Conservation (phyloP, 148 eudicot species). For the Tetragonia tetragonoides region DNA sequence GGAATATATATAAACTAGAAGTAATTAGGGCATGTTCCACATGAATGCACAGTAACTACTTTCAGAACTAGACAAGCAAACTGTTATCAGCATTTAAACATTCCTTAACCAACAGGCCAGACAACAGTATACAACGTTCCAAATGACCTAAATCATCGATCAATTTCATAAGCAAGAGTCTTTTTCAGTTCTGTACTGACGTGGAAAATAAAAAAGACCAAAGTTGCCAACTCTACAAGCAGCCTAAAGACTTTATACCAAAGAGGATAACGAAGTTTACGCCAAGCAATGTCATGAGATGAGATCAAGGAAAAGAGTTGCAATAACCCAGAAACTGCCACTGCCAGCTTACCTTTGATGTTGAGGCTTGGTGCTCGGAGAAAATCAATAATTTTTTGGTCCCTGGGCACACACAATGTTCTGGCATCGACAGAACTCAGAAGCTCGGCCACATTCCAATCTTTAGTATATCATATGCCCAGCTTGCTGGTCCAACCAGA, state of each 20-base stretch:
- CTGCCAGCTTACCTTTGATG: conserved; percentile 32
- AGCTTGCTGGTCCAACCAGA: conserved; percentile 18
- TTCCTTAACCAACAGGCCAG: not conserved
- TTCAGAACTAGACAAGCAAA: not conserved
- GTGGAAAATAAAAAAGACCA: not conserved
- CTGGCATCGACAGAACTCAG: conserved; percentile 29
- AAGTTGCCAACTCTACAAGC: conserved; percentile 11
- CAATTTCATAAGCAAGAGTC: not conserved
- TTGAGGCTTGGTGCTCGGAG: conserved; percentile 4
- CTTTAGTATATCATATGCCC: not conserved
- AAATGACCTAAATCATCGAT: not conserved
- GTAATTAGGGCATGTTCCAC: conserved; percentile 20
- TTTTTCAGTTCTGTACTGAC: not conserved
- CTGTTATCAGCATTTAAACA: not conserved
- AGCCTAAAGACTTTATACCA: conserved; percentile 10
- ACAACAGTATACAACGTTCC: not conserved
- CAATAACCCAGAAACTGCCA: conserved; percentile 9
- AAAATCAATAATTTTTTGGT: conserved; percentile 4
- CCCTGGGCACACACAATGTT: conserved; percentile 26
- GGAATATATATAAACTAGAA: not conserved
- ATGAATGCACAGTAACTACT: conserved; percentile 11
- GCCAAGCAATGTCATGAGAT: not conserved
- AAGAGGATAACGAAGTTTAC: not conserved
- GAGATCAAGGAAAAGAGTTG: conserved; percentile 4
- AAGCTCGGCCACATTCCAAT: conserved; percentile 18